Base-by-base conservation (phyloP, 371 early-diverging fungal genomes). In the Mucor piriformis region DNA sequence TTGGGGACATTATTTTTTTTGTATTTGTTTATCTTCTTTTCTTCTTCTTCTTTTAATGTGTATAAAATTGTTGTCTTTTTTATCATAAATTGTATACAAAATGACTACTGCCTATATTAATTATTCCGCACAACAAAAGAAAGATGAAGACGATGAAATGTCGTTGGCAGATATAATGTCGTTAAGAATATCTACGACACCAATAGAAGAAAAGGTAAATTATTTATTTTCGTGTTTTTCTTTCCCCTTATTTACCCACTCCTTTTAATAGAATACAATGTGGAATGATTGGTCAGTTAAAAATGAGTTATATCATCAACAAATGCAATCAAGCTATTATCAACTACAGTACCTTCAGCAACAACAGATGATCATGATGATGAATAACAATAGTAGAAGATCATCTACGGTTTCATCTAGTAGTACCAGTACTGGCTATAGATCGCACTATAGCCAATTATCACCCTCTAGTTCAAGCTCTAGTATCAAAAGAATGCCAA, bases 291-390 rank as follows among this genome's bases (percentile, higher is more conserved):
- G 54, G 54, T 18, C 29, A 16, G 24, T n/a, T n/a, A 59, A 58
- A 34, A 50, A 64, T 43, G 54, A 67, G 15, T n/a, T 53, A 3
- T 58, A 66, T 27, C 61, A 66, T 13, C 57, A 66, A 11, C 67
- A 67, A 34, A 12, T 67, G 23, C 63, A 67, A 33, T 44, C 67
- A 27, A 67, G 59, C 8, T 67, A 63, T 47, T 50, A 63, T 35
- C 67, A 67, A 38, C 23, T 63, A n/a, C 67, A 67, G 34, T 63
- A 67, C 12, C 59, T 63, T 15, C 67, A 67, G 20, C 67, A 67
- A 35, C 63, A 63, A 25, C 67, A 67, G 34, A 54, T 63, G 55
- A 44, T 59, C 46, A 55, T 50, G 34, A 67, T 63, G 67, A 61
- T 66, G 66, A 52, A 38, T 24, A 62, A 34, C 13, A 44, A 42